These are phyloP conservation scores for Pythium dissotocum DNA, from an alignment of 352 stramenopile genomes.

Conservation along the genomic window DNA sequence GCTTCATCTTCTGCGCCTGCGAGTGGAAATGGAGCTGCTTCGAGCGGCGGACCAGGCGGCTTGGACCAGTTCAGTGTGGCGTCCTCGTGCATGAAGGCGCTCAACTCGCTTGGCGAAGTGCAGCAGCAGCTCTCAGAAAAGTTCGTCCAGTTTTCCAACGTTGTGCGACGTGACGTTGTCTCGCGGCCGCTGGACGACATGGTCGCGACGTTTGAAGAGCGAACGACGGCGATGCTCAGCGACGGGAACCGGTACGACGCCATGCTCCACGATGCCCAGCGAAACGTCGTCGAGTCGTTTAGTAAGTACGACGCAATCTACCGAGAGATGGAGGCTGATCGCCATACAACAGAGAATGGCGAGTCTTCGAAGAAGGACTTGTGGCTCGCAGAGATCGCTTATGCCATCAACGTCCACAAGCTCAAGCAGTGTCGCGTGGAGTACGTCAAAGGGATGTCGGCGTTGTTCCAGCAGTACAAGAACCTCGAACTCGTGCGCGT, in stretches of 20 bases:
- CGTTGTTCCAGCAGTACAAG: conserved; percentile 83
- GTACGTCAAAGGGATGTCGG: conserved; percentile 85
- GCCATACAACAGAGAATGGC: conserved; percentile 17
- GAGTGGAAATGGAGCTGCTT: background rate
- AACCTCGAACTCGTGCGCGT: conserved; percentile 70
- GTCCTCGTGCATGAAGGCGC: conserved; percentile 60
- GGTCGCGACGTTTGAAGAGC: conserved; percentile 60
- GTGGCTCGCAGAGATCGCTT: conserved; percentile 76
- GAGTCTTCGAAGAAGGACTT: conserved; percentile 42
- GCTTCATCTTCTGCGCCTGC: conserved; percentile 3
- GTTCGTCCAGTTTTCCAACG: conserved; percentile 68
- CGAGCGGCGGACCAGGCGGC: background rate
- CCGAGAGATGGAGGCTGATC: conserved; percentile 52
- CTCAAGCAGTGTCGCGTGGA: conserved; percentile 59
- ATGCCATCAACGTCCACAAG: conserved; percentile 74
- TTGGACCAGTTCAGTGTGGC: conserved; percentile 35
- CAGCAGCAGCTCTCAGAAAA: conserved; percentile 83
- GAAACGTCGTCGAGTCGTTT: conserved; percentile 59
- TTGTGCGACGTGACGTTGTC: conserved; percentile 72
- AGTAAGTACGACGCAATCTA: conserved; percentile 58
- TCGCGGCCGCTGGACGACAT: conserved; percentile 75
- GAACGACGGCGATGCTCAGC: conserved; percentile 44
- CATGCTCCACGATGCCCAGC: conserved; percentile 57
- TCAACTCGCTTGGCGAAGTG: conserved; percentile 63
- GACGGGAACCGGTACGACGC: conserved; percentile 60